Evolutionary conservation across 495 filamentous ascomycete species (phyloP), one percentile per base, ranked within the genome.

Genomic region (Penicillium malachiteum): DNA sequence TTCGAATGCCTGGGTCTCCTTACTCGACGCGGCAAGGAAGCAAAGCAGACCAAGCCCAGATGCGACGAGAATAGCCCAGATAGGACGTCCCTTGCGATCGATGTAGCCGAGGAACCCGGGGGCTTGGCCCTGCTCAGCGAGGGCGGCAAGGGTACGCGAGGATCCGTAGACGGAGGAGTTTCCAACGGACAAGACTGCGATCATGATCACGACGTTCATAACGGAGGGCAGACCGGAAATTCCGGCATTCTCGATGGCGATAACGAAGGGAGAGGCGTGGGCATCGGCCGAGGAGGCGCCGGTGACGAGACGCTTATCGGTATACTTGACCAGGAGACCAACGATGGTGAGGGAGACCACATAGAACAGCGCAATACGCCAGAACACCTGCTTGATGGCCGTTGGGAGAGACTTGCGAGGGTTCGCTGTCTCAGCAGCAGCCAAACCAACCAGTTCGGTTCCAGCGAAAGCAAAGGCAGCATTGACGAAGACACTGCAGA

Each of bases 351-450:
- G 79, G 3, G 87, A 86, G 48, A 91, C 83, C 31, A 93, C 74
- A 71, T 95, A 95, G 71, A 95, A 93, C 39, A 96, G 80, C 13
- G 84, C 84, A 70, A 96, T 96, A 65, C 92, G 87, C 92, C 92
- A 96, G 72, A 96, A 96, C 35, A 96, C 91, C 71, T 96, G 91
- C 69, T 95, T 95, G 63, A 92, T 84, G 41, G 91, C 91, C 0
- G 86, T 88, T 0, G 91, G 91, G 6, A 96, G 81, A 12, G 88
- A 88, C 64, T 93, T 95, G 56, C 90, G 84, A 9, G 91, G 91
- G 67, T 95, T 95, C 5, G 82, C 84, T 2, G 90, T 91, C 66
- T 96, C 91, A 38, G 91, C 91, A 38, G 91, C 91, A 30, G 91
- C 91, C 34, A 96, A 81, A 50, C 91, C 93, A 49, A 96, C 92